These are phyloP conservation scores for Papiliotrema terrestris DNA, from an alignment of 1,284 basidiomycete genomes.

Conservation along the genomic window DNA sequence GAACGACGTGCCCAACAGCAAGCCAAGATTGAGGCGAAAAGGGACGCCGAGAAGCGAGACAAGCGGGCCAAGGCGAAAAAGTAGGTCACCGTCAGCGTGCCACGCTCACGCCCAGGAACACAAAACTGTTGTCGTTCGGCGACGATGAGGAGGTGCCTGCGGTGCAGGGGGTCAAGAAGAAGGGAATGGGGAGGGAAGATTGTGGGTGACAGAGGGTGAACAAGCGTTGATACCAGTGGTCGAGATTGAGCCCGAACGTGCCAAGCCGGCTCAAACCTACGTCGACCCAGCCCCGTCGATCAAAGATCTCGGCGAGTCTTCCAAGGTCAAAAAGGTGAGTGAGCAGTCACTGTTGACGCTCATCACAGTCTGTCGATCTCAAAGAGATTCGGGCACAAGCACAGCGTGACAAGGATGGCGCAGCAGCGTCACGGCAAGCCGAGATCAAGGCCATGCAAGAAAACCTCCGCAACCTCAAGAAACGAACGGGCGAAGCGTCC, in stretches of 20 bases:
- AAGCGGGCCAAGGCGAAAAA: conserved; percentile 75
- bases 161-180: conserved; percentile 61
- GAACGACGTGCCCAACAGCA: conserved; percentile 78
- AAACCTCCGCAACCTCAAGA: conserved; percentile 70
- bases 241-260: conserved; percentile 26
- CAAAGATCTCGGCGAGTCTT: conserved; percentile 23
- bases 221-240: conserved; percentile 53
- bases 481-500: conserved; percentile 34
- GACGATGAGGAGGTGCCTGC: conserved; percentile 64
- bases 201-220: conserved; percentile 54
- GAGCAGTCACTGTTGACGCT: background rate
- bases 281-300: conserved; percentile 29
- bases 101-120: conserved; percentile 59
- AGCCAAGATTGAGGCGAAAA: conserved; percentile 69
- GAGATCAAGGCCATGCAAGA: conserved; percentile 86
- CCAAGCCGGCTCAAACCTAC: conserved; percentile 9
- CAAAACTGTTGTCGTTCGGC: conserved; percentile 81
- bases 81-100: conserved; percentile 49
- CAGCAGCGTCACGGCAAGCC: conserved; percentile 62
- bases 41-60: conserved; percentile 69
- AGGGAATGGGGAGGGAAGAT: conserved; percentile 73
- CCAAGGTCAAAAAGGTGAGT: conserved; percentile 37
- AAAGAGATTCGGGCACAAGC: conserved; percentile 70
- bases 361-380: conserved; percentile 53
- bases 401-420: conserved; percentile 61